Evolutionary conservation across 164 flowering plant genomes (phyloP), one percentile per base, ranked within the genome.

Genomic region (Warburgia ugandensis): DNA sequence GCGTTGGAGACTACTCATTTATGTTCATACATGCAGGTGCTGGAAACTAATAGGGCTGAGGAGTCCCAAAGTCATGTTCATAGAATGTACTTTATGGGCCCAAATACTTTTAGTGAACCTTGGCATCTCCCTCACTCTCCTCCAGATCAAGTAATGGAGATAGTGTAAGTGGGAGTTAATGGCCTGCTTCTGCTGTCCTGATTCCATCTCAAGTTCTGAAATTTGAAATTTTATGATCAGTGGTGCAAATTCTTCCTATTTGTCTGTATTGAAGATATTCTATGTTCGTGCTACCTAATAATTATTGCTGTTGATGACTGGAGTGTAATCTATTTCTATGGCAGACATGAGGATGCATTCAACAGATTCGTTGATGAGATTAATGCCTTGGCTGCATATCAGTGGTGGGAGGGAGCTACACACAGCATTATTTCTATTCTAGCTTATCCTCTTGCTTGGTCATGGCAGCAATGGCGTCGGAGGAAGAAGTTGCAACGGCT

Each of bases 321-420:
- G 8, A 13, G 16, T 14, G 6, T 16, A 39, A 16, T 16, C 5
- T 22, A 10, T 7, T 27, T 26, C 25, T 31, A 21, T 73, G 54
- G 58, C 79, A 92, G 98, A 55, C 83, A 85, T 51, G 98, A 92
- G 62, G 96, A 77, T 75, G 95, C 98, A 35, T 92, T 85, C 65
- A 85, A 78, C 67, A 73, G 78, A 71, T 92, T 92, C 74, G 95
- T 77, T 44, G 90, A 87, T 62, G 98, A 92, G 65, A 77, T 88
- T 38, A 92, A 92, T 73, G 73, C 67, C 62, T 53, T 92, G 59
- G 95, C 95, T 58, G 74, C 84, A 45, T 92, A 85, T 62, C 90
- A 87, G 46, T 88, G 96, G 98, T 92, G 98, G 98, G 98, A 87
- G 61, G 98, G 98, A 54, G 78, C 95, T 14, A 60, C 81, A 10